Conservation (phyloP, 2,329 filamentous ascomycete genomes). For the Colletotrichum truncatum region DNA sequence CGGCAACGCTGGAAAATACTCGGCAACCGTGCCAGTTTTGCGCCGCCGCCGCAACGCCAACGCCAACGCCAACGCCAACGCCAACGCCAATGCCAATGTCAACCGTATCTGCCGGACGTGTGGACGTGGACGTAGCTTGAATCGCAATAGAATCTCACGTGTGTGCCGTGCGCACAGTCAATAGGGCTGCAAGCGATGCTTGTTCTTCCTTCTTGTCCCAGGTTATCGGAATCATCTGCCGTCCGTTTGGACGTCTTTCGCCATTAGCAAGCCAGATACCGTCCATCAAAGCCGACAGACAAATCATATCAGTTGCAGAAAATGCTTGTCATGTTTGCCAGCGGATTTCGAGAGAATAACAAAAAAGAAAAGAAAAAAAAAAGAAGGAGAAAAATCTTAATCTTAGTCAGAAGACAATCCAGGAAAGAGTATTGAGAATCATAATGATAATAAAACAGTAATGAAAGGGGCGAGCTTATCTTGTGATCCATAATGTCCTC, state of each 20-base stretch:
- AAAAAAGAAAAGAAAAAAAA: too few relatives aligned
- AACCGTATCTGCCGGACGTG: too few relatives aligned
- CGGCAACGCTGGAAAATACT: too few relatives aligned
- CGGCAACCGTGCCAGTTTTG: too few relatives aligned
- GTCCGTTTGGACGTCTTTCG: background rate
- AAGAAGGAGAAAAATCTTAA: background rate
- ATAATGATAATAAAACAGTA: background rate
- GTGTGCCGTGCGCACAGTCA: too few relatives aligned
- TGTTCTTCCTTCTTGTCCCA: conserved; percentile 3
- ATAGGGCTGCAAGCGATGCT: conserved; percentile 16
- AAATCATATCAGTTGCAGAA: conserved; percentile 2
- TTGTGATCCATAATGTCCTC: background rate
- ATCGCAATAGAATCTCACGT: too few relatives aligned
- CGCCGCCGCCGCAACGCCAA: too few relatives aligned
- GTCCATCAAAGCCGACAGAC: background rate
- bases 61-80: too few relatives aligned
- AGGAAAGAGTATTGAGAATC: background rate
- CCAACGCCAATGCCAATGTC: too few relatives aligned
- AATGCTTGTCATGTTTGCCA: conserved; percentile 3
- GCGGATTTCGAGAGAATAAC: too few relatives aligned
- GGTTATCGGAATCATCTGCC: background rate
- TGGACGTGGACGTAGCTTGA: too few relatives aligned
- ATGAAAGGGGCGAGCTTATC: background rate
- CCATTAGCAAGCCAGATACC: background rate
- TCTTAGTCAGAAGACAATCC: background rate